Evolutionary conservation across 108 stramenopile species (phyloP), one percentile per base, ranked within the genome.

Genomic region (Stephanodiscus triporus): DNA sequence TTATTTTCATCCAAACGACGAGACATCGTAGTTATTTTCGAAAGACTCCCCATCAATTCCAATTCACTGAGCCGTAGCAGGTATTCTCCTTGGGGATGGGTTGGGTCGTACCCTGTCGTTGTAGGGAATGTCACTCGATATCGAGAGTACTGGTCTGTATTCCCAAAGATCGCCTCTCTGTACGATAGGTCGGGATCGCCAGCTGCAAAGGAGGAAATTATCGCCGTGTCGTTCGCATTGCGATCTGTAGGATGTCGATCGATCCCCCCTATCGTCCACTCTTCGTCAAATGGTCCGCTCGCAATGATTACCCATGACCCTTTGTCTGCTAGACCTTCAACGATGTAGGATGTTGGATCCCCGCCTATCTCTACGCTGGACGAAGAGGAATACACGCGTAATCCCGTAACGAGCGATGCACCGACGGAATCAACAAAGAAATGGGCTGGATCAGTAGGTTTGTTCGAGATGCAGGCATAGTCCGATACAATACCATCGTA

Each of bases 61-160:
- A 53, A 53, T 53, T 53, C 51, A 22, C 51, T 10, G 6, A 53
- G 23, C 20, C 20, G 20, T 24, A 53, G 23, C 24, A 53, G 23
- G 11, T 40, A 40, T 11, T 40, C 40, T 40, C 40, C 40, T 9
- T 40, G 40, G 8, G 40, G 40, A 9, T 40, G 40, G 8, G 8
- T 9, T 22, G 17, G 51, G 9, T 24, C 51, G 23, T 24, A 22
- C 23, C 51, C 24, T 20, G 6, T 53, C 51, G 51, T 24, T 53
- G 20, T 24, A 20, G 20, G 20, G 23, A 53, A 53, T 20, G 51
- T 53, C 23, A 53, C 51, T 53, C 51, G 51, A 53, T 53, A 53
- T 53, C 20, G 23, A 4, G 23, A 22, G 23, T 53, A 53, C 51
- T 0, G 4, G 7, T 24, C 51, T 1, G 20, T 24, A 10, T 53